Evolutionary conservation across 2,329 filamentous ascomycete species (phyloP).

Genomic region (Trichoderma afroharzianum): DNA sequence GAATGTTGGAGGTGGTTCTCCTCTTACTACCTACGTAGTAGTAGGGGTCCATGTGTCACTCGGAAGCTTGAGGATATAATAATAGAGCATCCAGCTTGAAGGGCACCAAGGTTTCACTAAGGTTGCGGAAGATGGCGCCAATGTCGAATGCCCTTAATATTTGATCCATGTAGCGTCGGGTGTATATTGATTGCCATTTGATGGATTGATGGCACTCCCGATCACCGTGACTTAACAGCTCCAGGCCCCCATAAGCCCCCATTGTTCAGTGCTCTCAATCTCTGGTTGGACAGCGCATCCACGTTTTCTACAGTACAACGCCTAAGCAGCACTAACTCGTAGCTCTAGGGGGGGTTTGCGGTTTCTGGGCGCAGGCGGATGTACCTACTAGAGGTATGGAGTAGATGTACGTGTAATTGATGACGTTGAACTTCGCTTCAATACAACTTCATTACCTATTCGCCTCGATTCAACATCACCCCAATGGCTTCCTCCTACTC

Average conservation of each 20-base stretch:
- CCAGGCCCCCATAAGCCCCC: background rate
- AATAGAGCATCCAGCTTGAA: background rate
- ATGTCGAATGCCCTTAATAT: background rate
- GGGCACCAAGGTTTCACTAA: background rate
- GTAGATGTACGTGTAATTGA: background rate
- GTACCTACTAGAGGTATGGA: background rate
- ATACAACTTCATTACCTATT: background rate
- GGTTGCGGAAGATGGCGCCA: background rate
- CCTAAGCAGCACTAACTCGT: background rate
- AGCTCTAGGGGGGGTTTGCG: background rate
- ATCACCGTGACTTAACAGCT: background rate
- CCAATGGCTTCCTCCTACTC: background rate
- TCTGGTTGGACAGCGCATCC: background rate
- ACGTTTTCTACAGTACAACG: background rate
- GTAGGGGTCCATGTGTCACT: background rate
- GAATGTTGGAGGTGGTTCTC: background rate
- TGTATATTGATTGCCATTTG: background rate
- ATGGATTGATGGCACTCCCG: background rate
- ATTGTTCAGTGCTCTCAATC: background rate
- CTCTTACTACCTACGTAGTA: no score
- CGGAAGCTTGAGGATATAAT: background rate
- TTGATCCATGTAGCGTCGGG: background rate
- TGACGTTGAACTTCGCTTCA: conserved; percentile 1
- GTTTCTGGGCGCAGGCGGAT: background rate
- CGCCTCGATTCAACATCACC: conserved; percentile 12